Evolutionary conservation across 306 rosid species (phyloP).

Genomic region (Dicorynia guianensis): DNA sequence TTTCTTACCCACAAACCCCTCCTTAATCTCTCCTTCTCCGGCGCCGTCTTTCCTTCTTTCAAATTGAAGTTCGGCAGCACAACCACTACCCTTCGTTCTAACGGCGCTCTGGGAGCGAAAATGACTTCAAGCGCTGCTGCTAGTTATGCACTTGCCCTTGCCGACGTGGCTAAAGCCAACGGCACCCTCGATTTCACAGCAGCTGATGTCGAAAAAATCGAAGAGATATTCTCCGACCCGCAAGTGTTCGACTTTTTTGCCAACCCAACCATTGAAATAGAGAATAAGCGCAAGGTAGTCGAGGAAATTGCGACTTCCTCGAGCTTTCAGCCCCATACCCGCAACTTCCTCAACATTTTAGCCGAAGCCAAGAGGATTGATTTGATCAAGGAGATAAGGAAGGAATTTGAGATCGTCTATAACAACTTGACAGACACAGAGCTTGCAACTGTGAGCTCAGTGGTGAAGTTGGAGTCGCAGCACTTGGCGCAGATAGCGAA

Average conservation of each 20-base stretch:
- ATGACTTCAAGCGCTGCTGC: constrained; percentile 67
- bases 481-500: constrained; percentile 93
- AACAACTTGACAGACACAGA: constrained; percentile 75
- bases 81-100: constrained; percentile 41
- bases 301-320: constrained; percentile 60
- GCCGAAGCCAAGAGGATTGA: constrained; percentile 69
- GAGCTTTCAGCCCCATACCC: constrained; percentile 61
- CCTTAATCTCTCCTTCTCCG: constrained; percentile 59
- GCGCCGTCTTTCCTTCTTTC: constrained; percentile 54
- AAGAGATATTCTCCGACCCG: constrained; percentile 59
- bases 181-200: constrained; percentile 73
- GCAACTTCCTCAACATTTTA: constrained; percentile 73
- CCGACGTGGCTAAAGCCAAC: constrained; percentile 70
- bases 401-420: constrained; percentile 71
- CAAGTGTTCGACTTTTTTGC: constrained; percentile 57
- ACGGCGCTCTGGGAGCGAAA: constrained; percentile 50
- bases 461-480: constrained; percentile 83
- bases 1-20: constrained; percentile 47
- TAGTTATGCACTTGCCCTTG: constrained; percentile 83
- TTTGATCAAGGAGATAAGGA: constrained; percentile 56
- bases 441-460: constrained; percentile 80
- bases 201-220: constrained; percentile 76
- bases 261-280: constrained; percentile 59
- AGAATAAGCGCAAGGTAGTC: constrained; percentile 52
- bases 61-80: constrained; percentile 37